These are phyloP conservation scores for Gaultheria prostrata DNA, from an alignment of 148 eudicot species.

Conservation along the genomic window DNA sequence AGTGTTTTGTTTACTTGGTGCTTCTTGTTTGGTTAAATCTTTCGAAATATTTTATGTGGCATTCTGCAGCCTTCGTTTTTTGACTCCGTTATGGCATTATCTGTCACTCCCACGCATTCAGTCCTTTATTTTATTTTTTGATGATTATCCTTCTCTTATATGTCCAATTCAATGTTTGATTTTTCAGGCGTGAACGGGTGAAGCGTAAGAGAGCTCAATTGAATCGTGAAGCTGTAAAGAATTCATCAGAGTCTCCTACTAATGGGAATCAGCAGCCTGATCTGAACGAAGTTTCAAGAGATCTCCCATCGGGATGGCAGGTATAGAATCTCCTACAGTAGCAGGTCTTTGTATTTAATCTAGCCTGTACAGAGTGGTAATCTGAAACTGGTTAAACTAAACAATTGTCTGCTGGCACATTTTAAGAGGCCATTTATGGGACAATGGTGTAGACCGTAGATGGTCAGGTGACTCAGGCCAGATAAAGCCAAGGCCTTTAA, in stretches of 20 bases:
- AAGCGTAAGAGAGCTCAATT: conserved; percentile 78
- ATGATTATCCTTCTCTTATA: background rate
- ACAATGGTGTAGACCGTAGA: background rate
- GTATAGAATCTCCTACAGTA: conserved; percentile 27
- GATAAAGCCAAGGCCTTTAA: background rate
- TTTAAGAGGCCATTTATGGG: background rate
- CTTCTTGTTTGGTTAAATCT: background rate
- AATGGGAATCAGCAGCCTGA: conserved; percentile 56
- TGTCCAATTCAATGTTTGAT: conserved; percentile 6
- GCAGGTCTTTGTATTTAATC: background rate
- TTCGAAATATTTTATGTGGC: background rate
- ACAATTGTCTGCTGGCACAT: background rate
- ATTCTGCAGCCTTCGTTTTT: background rate
- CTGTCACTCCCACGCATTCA: background rate
- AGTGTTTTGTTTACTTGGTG: background rate
- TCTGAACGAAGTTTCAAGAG: conserved; percentile 52
- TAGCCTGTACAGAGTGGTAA: background rate
- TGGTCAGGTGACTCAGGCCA: background rate
- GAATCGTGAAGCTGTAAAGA: conserved; percentile 40
- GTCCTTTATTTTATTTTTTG: background rate
- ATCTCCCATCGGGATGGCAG: conserved; percentile 95
- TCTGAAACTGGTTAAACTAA: background rate
- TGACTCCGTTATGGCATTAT: background rate
- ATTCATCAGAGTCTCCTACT: conserved; percentile 24
- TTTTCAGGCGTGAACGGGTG: conserved; percentile 86